phyloP scores from a whole-genome alignment of 2,329 filamentous ascomycete species.

The Alternaria angustiovoidea region DNA sequence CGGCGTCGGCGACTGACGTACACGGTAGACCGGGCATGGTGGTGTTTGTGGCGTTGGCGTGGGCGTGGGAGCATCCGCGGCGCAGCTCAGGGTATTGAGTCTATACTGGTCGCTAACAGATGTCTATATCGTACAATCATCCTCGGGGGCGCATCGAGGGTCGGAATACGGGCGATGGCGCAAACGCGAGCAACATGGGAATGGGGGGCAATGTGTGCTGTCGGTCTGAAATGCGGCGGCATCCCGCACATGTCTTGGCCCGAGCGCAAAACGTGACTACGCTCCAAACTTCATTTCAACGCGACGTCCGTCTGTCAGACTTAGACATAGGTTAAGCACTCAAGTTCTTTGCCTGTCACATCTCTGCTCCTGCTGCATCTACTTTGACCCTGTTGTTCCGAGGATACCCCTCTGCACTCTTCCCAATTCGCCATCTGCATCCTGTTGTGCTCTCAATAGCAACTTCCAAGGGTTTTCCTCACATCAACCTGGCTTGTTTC shows the following conservation, averaged over 20 bases:
- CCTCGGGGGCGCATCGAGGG: constrained; percentile 45
- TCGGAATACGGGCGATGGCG: constrained; percentile 27
- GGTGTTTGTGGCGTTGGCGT: constrained; percentile 29
- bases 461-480: constrained; percentile 25
- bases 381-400: background rate
- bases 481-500: constrained; percentile 28
- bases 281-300: constrained; percentile 19
- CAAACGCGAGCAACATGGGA: constrained; percentile 24
- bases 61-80: constrained; percentile 37
- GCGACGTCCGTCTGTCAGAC: constrained; percentile 14
- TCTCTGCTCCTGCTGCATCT: background rate
- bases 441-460: constrained; percentile 25
- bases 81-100: constrained; percentile 46
- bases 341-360: background rate
- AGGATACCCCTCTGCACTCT: background rate
- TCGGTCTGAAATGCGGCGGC: constrained; percentile 19
- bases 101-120: constrained; percentile 47
- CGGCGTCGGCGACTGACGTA: constrained; percentile 42
- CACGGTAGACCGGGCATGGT: constrained; percentile 61
- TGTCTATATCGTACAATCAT: constrained; percentile 53
- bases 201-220: constrained; percentile 24
- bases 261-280: constrained; percentile 32
- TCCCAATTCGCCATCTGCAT: constrained; percentile 18
- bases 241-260: constrained; percentile 24
- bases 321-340: constrained; percentile 1